Conservation (phyloP, 2,329 filamentous ascomycete genomes). For the Diaporthe amygdali region DNA sequence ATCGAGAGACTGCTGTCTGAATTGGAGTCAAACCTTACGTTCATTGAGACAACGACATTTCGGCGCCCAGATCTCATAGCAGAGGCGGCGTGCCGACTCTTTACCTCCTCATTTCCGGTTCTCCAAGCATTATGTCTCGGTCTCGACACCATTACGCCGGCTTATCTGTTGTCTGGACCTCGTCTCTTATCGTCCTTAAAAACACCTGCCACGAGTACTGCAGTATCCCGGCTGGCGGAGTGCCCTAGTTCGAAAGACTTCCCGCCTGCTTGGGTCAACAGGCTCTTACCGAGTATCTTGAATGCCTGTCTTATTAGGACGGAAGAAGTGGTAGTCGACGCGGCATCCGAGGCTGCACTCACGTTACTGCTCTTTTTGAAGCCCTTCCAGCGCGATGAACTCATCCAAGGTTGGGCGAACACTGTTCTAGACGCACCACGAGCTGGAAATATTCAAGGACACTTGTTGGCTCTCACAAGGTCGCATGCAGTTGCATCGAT, state of each 20-base stretch:
- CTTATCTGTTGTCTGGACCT: constrained; percentile 35
- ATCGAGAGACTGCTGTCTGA: constrained; percentile 30
- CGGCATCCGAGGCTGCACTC: constrained; percentile 57
- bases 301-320: constrained; percentile 53
- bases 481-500: constrained; percentile 48
- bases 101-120: constrained; percentile 57
- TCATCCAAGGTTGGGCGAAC: constrained; percentile 53
- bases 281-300: constrained; percentile 40
- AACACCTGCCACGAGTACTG: not conserved
- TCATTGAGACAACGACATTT: constrained; percentile 48
- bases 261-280: not conserved
- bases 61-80: constrained; percentile 69
- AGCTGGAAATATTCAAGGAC: constrained; percentile 50
- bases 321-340: constrained; percentile 55
- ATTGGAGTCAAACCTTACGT: constrained; percentile 44
- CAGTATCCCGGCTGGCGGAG: not conserved
- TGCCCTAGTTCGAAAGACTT: not conserved
- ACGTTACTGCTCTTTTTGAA: constrained; percentile 52
- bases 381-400: constrained; percentile 38
- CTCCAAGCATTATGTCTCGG: constrained; percentile 44
- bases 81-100: constrained; percentile 64
- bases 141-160: not conserved
- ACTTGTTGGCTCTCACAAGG: constrained; percentile 58
- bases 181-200: not conserved
- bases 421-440: constrained; percentile 41